These are phyloP conservation scores for Lepidopterella palustris DNA, from an alignment of 495 filamentous ascomycete genomes.

Conservation along the genomic window DNA sequence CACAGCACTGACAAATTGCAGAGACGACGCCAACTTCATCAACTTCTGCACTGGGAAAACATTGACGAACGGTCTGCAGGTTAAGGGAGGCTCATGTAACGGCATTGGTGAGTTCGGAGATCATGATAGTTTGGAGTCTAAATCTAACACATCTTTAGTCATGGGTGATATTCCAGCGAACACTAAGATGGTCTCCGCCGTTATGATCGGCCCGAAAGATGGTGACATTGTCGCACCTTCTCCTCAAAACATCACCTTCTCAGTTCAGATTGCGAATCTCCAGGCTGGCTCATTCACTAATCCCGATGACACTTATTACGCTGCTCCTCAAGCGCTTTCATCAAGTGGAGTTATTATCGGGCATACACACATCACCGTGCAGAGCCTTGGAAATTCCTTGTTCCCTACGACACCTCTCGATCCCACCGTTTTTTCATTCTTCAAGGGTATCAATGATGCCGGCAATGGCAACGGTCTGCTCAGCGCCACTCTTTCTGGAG, in stretches of 20 bases:
- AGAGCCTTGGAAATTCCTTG: slow-evolving; percentile 48
- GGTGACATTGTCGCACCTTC: slow-evolving; percentile 42
- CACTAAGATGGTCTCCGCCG: slow-evolving; percentile 59
- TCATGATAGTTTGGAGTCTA: not conserved
- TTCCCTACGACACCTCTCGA: slow-evolving; percentile 38
- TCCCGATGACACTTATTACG: slow-evolving; percentile 54
- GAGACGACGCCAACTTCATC: slow-evolving; percentile 44
- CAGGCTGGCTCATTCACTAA: slow-evolving; percentile 61
- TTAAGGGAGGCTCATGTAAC: slow-evolving; percentile 63
- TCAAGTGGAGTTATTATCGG: slow-evolving; percentile 52
- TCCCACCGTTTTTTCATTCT: slow-evolving; percentile 53
- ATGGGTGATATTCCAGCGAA: slow-evolving; percentile 67
- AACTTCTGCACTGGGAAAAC: slow-evolving; percentile 50
- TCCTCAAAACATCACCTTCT: slow-evolving; percentile 52
- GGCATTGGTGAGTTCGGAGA: slow-evolving; percentile 42
- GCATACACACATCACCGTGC: slow-evolving; percentile 67
- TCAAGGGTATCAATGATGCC: slow-evolving; percentile 70
- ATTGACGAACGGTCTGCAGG: slow-evolving; percentile 63
- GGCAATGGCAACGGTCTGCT: slow-evolving; percentile 59
- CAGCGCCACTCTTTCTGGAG: slow-evolving; percentile 49
- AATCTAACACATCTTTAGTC: slow-evolving; percentile 35
- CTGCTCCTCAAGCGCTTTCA: slow-evolving; percentile 55
- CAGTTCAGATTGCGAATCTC: slow-evolving; percentile 55
- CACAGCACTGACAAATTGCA: slow-evolving; percentile 19
- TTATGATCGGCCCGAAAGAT: slow-evolving; percentile 51